A percentile compares a stretch with the other conserved stretches of the same genome.
These are phyloP conservation scores for Spizellomyces punctatus DNA, from an alignment of 192 early-diverging fungal genomes.

Conservation along the genomic window DNA sequence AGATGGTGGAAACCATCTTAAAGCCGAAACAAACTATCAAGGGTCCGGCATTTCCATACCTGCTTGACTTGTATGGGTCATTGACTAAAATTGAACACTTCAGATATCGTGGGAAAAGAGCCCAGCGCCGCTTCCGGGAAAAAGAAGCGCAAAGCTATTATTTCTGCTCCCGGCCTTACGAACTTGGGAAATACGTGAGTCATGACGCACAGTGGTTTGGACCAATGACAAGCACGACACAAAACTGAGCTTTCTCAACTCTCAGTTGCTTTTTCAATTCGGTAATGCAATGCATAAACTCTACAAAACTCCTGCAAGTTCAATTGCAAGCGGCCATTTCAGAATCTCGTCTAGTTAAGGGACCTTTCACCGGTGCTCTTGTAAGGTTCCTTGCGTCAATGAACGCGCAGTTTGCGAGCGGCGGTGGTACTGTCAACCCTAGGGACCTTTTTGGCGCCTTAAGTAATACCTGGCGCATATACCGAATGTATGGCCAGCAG, in stretches of 20 bases:
- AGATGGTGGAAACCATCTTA: conserved; percentile 18
- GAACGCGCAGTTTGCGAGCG: neutral
- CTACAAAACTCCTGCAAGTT: conserved; percentile 29
- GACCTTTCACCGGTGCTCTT: conserved; percentile 11
- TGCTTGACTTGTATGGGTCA: neutral
- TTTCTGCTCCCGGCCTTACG: conserved; percentile 53
- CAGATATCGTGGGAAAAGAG: no score
- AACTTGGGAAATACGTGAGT: conserved; percentile 74
- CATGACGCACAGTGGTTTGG: neutral
- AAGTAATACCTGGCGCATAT: conserved; percentile 60
- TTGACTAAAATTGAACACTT: neutral
- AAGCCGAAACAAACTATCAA: neutral
- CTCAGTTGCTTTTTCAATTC: conserved; percentile 74
- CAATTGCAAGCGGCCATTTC: neutral
- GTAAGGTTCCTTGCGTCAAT: neutral
- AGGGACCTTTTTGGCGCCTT: conserved; percentile 57
- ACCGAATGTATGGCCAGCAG: conserved; percentile 63
- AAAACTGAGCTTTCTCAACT: neutral
- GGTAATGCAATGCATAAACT: conserved; percentile 51
- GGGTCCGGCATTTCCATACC: neutral
- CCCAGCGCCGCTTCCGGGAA: no score
- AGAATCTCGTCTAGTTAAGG: neutral
- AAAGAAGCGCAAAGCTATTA: conserved; percentile 5
- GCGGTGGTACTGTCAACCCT: conserved; percentile 47
- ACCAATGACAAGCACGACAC: neutral